Evolutionary conservation across 106 monocot species (phyloP).

Genomic region (Dioscorea alata): DNA sequence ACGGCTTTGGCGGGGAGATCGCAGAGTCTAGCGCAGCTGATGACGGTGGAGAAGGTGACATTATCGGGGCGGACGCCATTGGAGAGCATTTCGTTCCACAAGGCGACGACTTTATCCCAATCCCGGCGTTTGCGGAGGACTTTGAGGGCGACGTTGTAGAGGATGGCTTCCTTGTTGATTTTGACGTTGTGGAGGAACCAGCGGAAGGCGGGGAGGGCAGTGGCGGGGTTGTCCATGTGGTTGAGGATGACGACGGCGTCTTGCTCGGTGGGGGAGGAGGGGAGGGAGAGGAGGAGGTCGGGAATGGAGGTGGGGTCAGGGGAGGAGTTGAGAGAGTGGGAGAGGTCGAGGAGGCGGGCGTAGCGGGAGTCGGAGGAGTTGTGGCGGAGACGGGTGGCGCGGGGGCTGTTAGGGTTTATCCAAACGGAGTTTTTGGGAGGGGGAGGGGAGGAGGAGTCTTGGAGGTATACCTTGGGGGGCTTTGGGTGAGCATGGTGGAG

Average conservation of each 20-base stretch:
- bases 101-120: conserved; percentile 33
- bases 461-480: background rate
- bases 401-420: conserved; percentile 64
- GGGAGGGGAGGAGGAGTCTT: conserved; percentile 9
- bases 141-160: conserved; percentile 85
- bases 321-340: conserved; percentile 30
- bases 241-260: conserved; percentile 67
- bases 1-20: conserved; percentile 56
- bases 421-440: conserved; percentile 56
- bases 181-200: conserved; percentile 53
- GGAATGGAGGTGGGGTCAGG: conserved; percentile 6
- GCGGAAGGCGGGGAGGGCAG: conserved; percentile 36
- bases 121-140: conserved; percentile 35
- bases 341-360: conserved; percentile 39
- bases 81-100: conserved; percentile 45
- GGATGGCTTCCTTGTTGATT: conserved; percentile 35
- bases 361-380: conserved; percentile 40
- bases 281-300: conserved; percentile 7
- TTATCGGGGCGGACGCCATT: conserved; percentile 53
- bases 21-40: conserved; percentile 66
- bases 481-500: background rate
- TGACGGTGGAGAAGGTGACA: conserved; percentile 70
- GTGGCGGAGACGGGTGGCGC: conserved; percentile 25
- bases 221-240: conserved; percentile 41
- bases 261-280: conserved; percentile 34